Evolutionary conservation across 2,329 filamentous ascomycete species (phyloP).

Genomic region (Botrytis elliptica): DNA sequence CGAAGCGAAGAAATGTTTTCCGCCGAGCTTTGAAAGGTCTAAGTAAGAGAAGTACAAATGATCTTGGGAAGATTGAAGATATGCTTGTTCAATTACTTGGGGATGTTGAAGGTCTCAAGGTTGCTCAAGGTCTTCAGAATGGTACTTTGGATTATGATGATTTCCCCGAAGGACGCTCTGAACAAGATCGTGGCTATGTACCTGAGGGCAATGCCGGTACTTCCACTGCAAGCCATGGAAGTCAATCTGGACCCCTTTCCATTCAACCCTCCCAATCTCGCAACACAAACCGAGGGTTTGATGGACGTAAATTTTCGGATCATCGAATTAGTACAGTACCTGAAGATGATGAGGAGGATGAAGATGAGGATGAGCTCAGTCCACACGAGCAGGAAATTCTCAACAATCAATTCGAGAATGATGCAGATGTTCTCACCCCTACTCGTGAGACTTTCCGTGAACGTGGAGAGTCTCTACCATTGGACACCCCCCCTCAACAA

Average conservation of each 20-base stretch:
- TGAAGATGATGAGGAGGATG: slow-evolving; percentile 78
- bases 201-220: slow-evolving; percentile 78
- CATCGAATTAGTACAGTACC: slow-evolving; percentile 88
- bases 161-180: slow-evolving; percentile 60
- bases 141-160: slow-evolving; percentile 68
- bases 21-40: slow-evolving; percentile 89
- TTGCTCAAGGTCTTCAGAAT: slow-evolving; percentile 48
- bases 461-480: slow-evolving; percentile 54
- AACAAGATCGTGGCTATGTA: slow-evolving; percentile 75
- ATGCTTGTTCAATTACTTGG: slow-evolving; percentile 90
- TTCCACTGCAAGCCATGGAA: slow-evolving; percentile 67
- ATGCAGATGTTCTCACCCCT: slow-evolving; percentile 61
- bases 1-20: slow-evolving; percentile 92
- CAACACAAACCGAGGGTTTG: slow-evolving; percentile 43
- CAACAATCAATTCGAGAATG: slow-evolving; percentile 57
- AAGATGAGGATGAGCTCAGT: slow-evolving; percentile 62
- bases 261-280: slow-evolving; percentile 49
- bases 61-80: slow-evolving; percentile 83
- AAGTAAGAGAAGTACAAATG: slow-evolving; percentile 81
- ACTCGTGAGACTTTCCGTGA: slow-evolving; percentile 53
- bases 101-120: slow-evolving; percentile 84
- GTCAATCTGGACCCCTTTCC: slow-evolving; percentile 74
- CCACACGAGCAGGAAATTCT: slow-evolving; percentile 49
- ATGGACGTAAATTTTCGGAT: slow-evolving; percentile 59
- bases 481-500: slow-evolving; percentile 59